Base-by-base conservation (phyloP, 2,329 filamentous ascomycete genomes). In the Hypoxylon sp. region DNA sequence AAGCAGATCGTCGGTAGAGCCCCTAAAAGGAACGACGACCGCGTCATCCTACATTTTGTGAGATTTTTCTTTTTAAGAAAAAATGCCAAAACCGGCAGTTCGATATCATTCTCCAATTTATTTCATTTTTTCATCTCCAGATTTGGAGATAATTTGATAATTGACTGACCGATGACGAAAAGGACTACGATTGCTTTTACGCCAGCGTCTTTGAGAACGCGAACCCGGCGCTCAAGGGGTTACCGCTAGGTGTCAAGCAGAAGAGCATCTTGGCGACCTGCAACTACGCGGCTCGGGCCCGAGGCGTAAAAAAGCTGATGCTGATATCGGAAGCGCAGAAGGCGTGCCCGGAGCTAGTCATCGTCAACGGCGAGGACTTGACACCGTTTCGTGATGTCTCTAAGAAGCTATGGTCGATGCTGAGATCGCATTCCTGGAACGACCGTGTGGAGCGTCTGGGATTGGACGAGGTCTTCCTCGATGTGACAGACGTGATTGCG, bases 171-270 rank as follows among this genome's bases (percentile, higher is more conserved):
- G n/a, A 54, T 56, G 64, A 58, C 50, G 57, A 37, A 17, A 26
- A 90, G 88, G 88, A 92, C 77, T 92, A 93, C 76, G 92, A 94
- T 80, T 97, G 92, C 81, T 98, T 98, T 82, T 98, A 98, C 77
- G 94, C 94, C 20, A 92, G 93, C 51, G 93, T 95, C 7, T 90
- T 95, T 70, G 93, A 97, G 79, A 89, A 90, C 68, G 90, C 91
- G 74, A 88, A 91, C 68, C 92, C 93, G 0, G 81, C 84, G 2
- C 81, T 97, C 59, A 92, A 88, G 73, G 82, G 84, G 1, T 79
- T 91, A 17, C 92, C 93, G 6, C 81, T 98, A 32, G 94, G 93
- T 34, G 88, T 97, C 61, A 91, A 94, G 77, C 94, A 97, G 78
- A 97, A 97, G 79, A 92, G 93, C 75, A 97, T 97, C 57, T 84